Evolutionary conservation across 164 flowering plant species (phyloP), one percentile per base, ranked within the genome.

Genomic region (Liquidambar formosana): DNA sequence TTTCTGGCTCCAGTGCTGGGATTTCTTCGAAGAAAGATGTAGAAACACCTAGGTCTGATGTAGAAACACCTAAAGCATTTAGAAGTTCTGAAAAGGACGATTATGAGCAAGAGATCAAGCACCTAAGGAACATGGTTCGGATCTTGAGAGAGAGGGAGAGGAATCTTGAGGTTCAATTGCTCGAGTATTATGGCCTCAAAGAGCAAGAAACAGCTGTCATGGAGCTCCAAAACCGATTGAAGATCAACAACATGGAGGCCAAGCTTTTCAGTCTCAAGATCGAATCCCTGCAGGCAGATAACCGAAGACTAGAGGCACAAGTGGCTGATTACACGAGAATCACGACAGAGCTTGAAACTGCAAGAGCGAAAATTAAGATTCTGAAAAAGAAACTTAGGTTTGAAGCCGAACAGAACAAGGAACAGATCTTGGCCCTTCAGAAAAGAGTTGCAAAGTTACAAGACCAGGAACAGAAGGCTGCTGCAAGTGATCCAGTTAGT

Each of bases 161-260:
- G 65, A 73, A 61, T 61, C 88, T 91, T 48, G 95, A 95, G 81
- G 71, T 77, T 10, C 91, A 90, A 47, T 65, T 95, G 77, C 85
- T 95, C 0, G 98, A 95, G 82, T 92, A 87, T 75, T 88, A 88
- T 76, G 98, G 98, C 57, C 88, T 93, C 21, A 88, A 90, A 71
- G 98, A 91, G 75, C 94, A 91, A 74, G 90, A 93, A 75, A 74
- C 79, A 15, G 79, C 86, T 10, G 81, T 87, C n/a, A 78, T 82
- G 82, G 99, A 95, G 79, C 88, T 93, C 19, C 88, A 88, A 43
- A 95, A 88, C 67, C 85, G 89, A 10, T 68, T 95, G 57, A 89
- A 85, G 78, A 45, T 88, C 4, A 86, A 79, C 70, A 76, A 76
- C 22, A 80, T 86, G 88, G 99, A 93, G 75, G 79, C 86, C 27